phyloP scores from a whole-genome alignment of 2,329 filamentous ascomycete genomes.

The Xylariales sp. region DNA sequence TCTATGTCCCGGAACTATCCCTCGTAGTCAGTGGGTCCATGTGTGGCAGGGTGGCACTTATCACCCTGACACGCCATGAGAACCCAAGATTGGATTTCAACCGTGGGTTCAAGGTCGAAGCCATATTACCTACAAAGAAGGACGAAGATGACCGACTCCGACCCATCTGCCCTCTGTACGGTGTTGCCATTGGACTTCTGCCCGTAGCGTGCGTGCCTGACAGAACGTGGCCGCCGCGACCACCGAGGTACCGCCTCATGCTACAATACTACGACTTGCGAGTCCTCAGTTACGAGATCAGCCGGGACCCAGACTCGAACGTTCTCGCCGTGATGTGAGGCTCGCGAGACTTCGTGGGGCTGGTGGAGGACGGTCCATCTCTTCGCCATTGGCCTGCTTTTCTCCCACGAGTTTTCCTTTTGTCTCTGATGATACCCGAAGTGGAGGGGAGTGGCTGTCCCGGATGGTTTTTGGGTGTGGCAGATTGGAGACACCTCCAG shows the following conservation, averaged over 20 bases:
- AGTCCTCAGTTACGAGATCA: slow-evolving; percentile 66
- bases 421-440: too few relatives aligned
- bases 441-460: too few relatives aligned
- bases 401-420: too few relatives aligned
- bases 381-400: too few relatives aligned
- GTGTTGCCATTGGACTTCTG: slow-evolving; percentile 63
- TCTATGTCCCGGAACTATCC: slow-evolving; percentile 65
- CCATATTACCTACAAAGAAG: slow-evolving; percentile 39
- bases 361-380: too few relatives aligned
- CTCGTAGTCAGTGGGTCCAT: slow-evolving; percentile 63
- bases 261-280: slow-evolving; percentile 68
- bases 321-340: slow-evolving; percentile 19
- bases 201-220: slow-evolving; percentile 36
- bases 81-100: slow-evolving; percentile 22
- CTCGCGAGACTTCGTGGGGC: too few relatives aligned
- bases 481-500: too few relatives aligned
- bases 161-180: slow-evolving; percentile 52
- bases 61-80: slow-evolving; percentile 51
- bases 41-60: slow-evolving; percentile 60
- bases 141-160: slow-evolving; percentile 42
- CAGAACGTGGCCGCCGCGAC: slow-evolving; percentile 21
- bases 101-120: slow-evolving; percentile 49
- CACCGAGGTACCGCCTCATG: slow-evolving; percentile 47
- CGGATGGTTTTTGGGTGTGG: too few relatives aligned
- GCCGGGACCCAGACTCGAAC: slow-evolving; percentile 30